phyloP scores from a whole-genome alignment of 805 yeast genomes.

The Tetrapisispora namnaoensis region DNA sequence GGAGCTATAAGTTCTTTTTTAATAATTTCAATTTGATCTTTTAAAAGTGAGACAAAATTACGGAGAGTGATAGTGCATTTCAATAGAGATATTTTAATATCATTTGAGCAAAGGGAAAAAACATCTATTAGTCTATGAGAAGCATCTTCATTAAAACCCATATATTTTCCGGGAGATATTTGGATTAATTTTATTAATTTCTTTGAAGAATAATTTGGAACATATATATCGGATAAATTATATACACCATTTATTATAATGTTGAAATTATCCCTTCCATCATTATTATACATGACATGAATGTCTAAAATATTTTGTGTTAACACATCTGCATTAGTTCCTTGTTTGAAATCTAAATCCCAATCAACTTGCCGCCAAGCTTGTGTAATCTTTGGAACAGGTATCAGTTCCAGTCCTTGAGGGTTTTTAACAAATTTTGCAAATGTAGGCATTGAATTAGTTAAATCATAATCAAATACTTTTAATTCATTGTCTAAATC shows the following conservation, averaged over 20 bases:
- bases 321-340: not conserved
- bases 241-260: conserved; percentile 18
- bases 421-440: conserved; percentile 15
- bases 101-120: conserved; percentile 2
- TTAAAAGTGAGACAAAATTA: conserved; percentile 10
- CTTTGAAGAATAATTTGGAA: not conserved
- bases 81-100: conserved; percentile 6
- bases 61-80: conserved; percentile 6
- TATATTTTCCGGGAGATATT: not conserved
- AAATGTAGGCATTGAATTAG: conserved; percentile 14
- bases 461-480: conserved; percentile 12
- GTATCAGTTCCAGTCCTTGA: conserved; percentile 9
- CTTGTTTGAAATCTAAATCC: not conserved
- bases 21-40: conserved; percentile 14
- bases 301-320: conserved; percentile 10
- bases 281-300: conserved; percentile 11
- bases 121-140: conserved; percentile 5
- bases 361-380: conserved; percentile 11
- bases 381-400: conserved; percentile 9
- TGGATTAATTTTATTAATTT: not conserved
- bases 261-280: conserved; percentile 5
- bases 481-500: not conserved
- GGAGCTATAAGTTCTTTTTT: conserved; percentile 14
- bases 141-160: conserved; percentile 9
- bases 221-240: not conserved